Conservation (phyloP, 2,329 filamentous ascomycete species). For the Emmonsia crescens region DNA sequence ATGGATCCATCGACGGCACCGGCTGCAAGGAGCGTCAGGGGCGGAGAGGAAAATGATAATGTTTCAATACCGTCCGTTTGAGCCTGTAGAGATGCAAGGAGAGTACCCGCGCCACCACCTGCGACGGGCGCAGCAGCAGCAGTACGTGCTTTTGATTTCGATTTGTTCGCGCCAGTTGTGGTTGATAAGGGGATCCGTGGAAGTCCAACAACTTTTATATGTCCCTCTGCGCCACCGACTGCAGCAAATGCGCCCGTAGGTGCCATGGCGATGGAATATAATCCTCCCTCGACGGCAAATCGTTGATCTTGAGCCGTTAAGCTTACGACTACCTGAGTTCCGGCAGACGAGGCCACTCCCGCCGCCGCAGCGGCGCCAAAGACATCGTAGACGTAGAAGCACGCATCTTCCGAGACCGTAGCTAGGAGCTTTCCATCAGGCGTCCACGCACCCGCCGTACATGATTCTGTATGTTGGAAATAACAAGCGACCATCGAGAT, state of each 20-base stretch:
- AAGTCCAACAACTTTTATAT: conserved; percentile 74
- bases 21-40: conserved; percentile 50
- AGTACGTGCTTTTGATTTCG: conserved; percentile 41
- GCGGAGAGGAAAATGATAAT: conserved; percentile 51
- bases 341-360: conserved; percentile 45
- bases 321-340: conserved; percentile 57
- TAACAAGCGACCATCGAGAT: conserved; percentile 82
- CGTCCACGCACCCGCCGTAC: conserved; percentile 85
- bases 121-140: conserved; percentile 38
- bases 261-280: conserved; percentile 79
- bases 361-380: conserved; percentile 66
- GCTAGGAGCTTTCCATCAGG: conserved; percentile 76
- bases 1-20: conserved; percentile 60
- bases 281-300: conserved; percentile 80
- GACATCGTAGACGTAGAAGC: conserved; percentile 85
- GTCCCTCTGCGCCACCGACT: conserved; percentile 76
- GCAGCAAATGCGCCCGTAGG: conserved; percentile 70
- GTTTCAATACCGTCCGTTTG: conserved; percentile 74
- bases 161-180: conserved; percentile 31
- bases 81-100: conserved; percentile 72
- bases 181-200: conserved; percentile 47
- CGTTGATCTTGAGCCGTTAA: conserved; percentile 75
- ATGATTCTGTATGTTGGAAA: conserved; percentile 76
- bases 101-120: conserved; percentile 53
- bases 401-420: conserved; percentile 80